Evolutionary conservation across 352 stramenopile genomes (phyloP).

Genomic region (Phytopythium sindhum): DNA sequence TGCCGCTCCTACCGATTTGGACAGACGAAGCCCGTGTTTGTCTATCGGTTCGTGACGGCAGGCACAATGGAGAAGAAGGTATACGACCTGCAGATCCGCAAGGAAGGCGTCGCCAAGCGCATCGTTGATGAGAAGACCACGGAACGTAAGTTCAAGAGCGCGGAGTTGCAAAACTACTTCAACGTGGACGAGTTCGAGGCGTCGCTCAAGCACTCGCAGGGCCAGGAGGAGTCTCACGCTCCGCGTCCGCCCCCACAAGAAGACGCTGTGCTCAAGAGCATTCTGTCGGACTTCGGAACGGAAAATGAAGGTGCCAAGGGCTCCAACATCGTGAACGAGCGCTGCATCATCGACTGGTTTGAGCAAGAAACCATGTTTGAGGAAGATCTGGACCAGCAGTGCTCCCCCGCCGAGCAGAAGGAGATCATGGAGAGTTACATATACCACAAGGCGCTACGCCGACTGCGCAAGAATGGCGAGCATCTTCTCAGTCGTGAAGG

Average conservation of each 20-base stretch:
- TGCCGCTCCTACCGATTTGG: conserved; percentile 91
- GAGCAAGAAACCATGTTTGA: conserved; percentile 91
- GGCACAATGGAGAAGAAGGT: conserved; percentile 94
- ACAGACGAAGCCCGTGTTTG: conserved; percentile 89
- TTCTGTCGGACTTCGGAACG: conserved; percentile 41
- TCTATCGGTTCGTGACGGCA: conserved; percentile 90
- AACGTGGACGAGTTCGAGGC: conserved; percentile 78
- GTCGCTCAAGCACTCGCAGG: conserved; percentile 44
- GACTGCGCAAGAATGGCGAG: conserved; percentile 28
- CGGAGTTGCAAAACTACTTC: conserved; percentile 85
- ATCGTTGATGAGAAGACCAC: conserved; percentile 88
- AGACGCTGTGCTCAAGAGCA: conserved; percentile 47
- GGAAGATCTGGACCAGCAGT: conserved; percentile 82
- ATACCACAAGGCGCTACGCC: conserved; percentile 68
- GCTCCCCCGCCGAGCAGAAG: conserved; percentile 59
- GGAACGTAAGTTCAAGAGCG: conserved; percentile 77
- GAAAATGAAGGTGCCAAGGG: conserved; percentile 17
- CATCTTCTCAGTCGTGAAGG: conserved; percentile 43
- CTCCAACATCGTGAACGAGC: neutral
- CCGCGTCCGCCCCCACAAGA: conserved; percentile 24
- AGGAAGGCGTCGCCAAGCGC: conserved; percentile 85
- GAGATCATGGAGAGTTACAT: conserved; percentile 69
- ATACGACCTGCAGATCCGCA: conserved; percentile 88
- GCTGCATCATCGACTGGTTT: conserved; percentile 81
- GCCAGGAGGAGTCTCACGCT: conserved; percentile 12